Percentiles rank a stretch among this genome's conserved stretches.
These are phyloP conservation scores for Fusarium virguliforme DNA, from an alignment of 2,329 filamentous ascomycete genomes.

Conservation along the genomic window DNA sequence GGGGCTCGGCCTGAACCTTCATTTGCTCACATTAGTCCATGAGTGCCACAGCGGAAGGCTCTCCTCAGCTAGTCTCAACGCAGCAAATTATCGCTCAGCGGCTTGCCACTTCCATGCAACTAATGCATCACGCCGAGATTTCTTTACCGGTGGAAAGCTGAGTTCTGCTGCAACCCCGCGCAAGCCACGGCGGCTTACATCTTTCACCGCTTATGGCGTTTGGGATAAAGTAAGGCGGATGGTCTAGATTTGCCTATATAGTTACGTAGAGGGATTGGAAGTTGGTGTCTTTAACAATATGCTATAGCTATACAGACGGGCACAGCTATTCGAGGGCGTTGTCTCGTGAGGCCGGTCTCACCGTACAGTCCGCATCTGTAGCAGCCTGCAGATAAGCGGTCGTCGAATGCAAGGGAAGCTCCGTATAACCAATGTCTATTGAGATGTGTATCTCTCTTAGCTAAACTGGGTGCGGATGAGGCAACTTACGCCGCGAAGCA, in stretches of 20 bases:
- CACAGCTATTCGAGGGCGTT: neutral
- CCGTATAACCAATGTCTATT: neutral
- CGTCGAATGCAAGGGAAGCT: neutral
- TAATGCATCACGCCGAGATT: conserved; percentile 3
- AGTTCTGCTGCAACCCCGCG: conserved; percentile 1
- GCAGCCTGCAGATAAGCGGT: neutral
- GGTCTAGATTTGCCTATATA: conserved; percentile 4
- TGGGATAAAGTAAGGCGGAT: neutral
- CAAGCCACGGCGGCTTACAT: neutral
- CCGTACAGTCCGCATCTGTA: neutral
- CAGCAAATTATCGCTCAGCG: too few species aligned
- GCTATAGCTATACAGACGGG: neutral
- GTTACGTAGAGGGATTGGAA: neutral
- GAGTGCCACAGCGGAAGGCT: too few species aligned
- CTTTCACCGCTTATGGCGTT: conserved; percentile 3
- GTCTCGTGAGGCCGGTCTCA: neutral
- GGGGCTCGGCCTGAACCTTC: too few species aligned
- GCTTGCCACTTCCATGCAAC: neutral
- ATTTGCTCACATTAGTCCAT: too few species aligned
- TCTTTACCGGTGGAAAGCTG: conserved; percentile 1
- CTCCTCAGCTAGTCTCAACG: too few species aligned
- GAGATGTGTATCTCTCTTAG: neutral
- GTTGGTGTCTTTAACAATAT: neutral
- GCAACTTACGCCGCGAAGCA: too few species aligned
- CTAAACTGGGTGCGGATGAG: too few species aligned